A percentile compares a stretch with the other conserved stretches of the same genome.
phyloP scores from a whole-genome alignment of 805 yeast genomes.

The Spencermartinsiella europaea region DNA sequence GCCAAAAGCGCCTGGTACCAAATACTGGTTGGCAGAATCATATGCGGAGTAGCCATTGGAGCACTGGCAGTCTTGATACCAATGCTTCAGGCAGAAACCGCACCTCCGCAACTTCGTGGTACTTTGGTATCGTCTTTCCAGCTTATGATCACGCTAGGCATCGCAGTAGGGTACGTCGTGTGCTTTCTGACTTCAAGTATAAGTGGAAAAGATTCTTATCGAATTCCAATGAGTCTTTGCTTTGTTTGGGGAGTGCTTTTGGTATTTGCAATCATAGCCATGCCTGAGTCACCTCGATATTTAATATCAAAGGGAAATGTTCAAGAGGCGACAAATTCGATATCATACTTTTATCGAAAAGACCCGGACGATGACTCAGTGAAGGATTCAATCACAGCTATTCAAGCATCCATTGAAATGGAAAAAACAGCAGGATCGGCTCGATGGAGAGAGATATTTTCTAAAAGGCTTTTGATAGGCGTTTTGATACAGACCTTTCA shows the following conservation, averaged over 20 bases:
- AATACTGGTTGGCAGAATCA: constrained; percentile 61
- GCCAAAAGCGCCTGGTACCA: constrained; percentile 36
- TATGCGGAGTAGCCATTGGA: constrained; percentile 78
- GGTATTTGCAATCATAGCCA: constrained; percentile 53
- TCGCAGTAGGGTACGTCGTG: constrained; percentile 63
- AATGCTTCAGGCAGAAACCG: constrained; percentile 70
- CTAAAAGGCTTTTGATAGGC: constrained; percentile 37
- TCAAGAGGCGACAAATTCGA: constrained; percentile 52
- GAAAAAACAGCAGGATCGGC: constrained; percentile 48
- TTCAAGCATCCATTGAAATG: constrained; percentile 43
- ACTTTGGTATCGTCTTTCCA: constrained; percentile 75
- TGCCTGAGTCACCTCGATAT: constrained; percentile 77
- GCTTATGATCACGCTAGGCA: constrained; percentile 67
- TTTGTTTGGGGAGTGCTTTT: constrained; percentile 61
- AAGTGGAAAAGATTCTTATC: constrained; percentile 46
- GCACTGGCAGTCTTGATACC: constrained; percentile 72
- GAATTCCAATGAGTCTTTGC: constrained; percentile 74
- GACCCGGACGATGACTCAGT: constrained; percentile 31
- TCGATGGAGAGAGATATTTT: constrained; percentile 46
- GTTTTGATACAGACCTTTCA: constrained; percentile 46
- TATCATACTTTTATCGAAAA: constrained; percentile 41
- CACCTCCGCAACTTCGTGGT: constrained; percentile 79
- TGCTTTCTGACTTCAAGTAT: constrained; percentile 61
- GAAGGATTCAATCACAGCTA: constrained; percentile 33
- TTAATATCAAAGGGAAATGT: constrained; percentile 51